Evolutionary conservation across 495 filamentous ascomycete genomes (phyloP).

Genomic region (Cercophora newfieldiana): DNA sequence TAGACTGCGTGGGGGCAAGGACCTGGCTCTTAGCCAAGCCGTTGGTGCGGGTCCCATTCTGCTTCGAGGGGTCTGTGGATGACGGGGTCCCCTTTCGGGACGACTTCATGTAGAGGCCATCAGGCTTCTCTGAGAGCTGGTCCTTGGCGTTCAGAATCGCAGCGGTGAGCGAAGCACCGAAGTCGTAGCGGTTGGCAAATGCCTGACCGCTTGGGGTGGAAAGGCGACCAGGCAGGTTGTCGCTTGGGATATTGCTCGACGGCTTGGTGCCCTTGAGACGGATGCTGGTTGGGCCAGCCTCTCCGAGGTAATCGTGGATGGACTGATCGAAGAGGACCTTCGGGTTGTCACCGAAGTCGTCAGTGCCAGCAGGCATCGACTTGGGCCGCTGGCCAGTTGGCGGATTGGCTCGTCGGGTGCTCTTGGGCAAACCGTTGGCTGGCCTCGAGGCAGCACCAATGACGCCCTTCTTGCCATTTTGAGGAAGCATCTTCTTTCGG

Average conservation of each 20-base stretch:
- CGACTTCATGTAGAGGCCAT: slow-evolving; percentile 54
- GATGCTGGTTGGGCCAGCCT: slow-evolving; percentile 43
- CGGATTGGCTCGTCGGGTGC: slow-evolving; percentile 58
- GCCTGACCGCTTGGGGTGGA: slow-evolving; percentile 67
- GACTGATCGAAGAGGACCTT: slow-evolving; percentile 60
- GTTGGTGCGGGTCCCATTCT: slow-evolving; percentile 18
- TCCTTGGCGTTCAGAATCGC: slow-evolving; percentile 72
- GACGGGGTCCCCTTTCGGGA: slow-evolving; percentile 27
- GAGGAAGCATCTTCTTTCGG: slow-evolving; percentile 65
- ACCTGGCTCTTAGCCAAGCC: slow-evolving; percentile 2
- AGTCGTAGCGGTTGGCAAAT: slow-evolving; percentile 92
- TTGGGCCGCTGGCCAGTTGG: slow-evolving; percentile 53
- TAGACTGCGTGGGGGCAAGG: not conserved
- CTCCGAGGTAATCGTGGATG: slow-evolving; percentile 54
- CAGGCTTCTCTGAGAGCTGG: slow-evolving; percentile 25
- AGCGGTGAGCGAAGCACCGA: slow-evolving; percentile 80
- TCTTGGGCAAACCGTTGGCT: slow-evolving; percentile 68
- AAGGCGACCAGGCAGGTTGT: slow-evolving; percentile 48
- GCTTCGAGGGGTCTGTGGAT: slow-evolving; percentile 17
- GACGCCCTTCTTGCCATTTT: slow-evolving; percentile 53
- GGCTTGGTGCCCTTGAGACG: slow-evolving; percentile 56
- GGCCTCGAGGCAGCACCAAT: slow-evolving; percentile 57
- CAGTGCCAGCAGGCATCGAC: slow-evolving; percentile 62
- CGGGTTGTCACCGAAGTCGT: slow-evolving; percentile 66
- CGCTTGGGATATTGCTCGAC: slow-evolving; percentile 45